phyloP scores from a whole-genome alignment of 805 yeast genomes.

The Candida vaughaniae region DNA sequence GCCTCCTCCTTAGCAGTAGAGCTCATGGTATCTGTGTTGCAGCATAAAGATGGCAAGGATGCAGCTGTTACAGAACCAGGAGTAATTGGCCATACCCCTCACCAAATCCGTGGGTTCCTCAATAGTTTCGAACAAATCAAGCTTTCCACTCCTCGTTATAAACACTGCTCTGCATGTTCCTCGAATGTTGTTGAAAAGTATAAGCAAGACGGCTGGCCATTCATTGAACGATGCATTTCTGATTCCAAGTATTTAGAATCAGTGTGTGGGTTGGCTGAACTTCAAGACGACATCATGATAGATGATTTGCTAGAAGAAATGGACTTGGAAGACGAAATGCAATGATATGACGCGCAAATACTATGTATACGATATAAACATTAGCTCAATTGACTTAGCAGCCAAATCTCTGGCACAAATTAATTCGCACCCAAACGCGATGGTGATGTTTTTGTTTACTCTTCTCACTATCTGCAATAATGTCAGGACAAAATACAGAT shows the following conservation, averaged over 20 bases:
- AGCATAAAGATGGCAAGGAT: constrained; percentile 53
- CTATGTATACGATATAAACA: no score
- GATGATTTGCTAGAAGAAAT: constrained; percentile 10
- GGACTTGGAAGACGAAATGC: constrained; percentile 12
- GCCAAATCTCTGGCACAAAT: no score
- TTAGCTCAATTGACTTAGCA: no score
- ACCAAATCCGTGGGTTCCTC: constrained; percentile 87
- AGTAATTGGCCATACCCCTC: constrained; percentile 72
- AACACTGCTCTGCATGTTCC: constrained; percentile 87
- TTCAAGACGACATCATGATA: constrained; percentile 61
- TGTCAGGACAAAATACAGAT: constrained; percentile 9
- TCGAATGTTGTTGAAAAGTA: constrained; percentile 52
- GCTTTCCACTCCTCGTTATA: constrained; percentile 69
- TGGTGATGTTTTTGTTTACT: not conserved
- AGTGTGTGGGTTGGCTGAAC: constrained; percentile 72
- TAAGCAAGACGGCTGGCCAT: constrained; percentile 68
- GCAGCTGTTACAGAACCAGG: constrained; percentile 32
- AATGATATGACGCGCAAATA: not conserved
- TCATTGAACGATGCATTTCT: constrained; percentile 68
- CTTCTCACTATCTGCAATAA: not conserved
- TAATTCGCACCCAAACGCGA: no score
- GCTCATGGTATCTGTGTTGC: constrained; percentile 68
- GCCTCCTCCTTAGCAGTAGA: constrained; percentile 90
- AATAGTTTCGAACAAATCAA: constrained; percentile 62
- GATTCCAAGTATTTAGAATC: constrained; percentile 69